These are phyloP conservation scores for Ustilago sp. DNA, from an alignment of 1,284 basidiomycete species.

Conservation along the genomic window DNA sequence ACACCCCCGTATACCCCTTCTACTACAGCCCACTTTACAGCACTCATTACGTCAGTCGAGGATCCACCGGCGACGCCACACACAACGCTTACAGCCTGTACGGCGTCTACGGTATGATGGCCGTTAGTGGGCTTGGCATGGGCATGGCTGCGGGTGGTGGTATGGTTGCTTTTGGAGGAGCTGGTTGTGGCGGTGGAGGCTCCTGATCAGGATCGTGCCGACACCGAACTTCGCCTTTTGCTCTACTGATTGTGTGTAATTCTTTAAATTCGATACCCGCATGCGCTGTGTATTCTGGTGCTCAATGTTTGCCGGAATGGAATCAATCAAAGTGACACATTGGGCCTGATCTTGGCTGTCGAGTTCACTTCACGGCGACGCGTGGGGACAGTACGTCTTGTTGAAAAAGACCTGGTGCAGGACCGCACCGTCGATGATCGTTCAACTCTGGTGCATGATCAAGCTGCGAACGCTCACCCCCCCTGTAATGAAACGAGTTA, in stretches of 20 bases:
- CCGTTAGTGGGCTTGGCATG: constrained; percentile 21
- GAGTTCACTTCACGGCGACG: neutral
- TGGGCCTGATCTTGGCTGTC: neutral
- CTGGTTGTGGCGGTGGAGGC: constrained; percentile 28
- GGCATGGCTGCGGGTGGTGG: constrained; percentile 17
- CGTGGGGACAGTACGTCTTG: neutral
- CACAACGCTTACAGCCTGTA: constrained; percentile 37
- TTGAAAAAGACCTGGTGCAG: neutral
- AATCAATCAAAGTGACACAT: neutral
- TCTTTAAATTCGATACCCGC: neutral
- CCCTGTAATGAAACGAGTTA: neutral
- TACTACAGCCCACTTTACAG: constrained; percentile 38
- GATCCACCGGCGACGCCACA: constrained; percentile 24
- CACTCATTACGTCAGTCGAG: constrained; percentile 30
- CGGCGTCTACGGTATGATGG: constrained; percentile 35
- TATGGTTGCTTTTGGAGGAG: constrained; percentile 20
- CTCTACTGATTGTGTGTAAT: neutral
- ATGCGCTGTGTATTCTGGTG: neutral
- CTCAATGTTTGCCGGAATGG: neutral
- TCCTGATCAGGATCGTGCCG: constrained; percentile 4
- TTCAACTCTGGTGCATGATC: neutral
- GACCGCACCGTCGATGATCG: neutral
- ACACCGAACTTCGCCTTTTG: neutral
- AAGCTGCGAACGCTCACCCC: neutral
- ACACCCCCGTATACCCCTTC: constrained; percentile 46